Conservation (phyloP, 2,329 filamentous ascomycete genomes). For the Aureobasidium sp. region DNA sequence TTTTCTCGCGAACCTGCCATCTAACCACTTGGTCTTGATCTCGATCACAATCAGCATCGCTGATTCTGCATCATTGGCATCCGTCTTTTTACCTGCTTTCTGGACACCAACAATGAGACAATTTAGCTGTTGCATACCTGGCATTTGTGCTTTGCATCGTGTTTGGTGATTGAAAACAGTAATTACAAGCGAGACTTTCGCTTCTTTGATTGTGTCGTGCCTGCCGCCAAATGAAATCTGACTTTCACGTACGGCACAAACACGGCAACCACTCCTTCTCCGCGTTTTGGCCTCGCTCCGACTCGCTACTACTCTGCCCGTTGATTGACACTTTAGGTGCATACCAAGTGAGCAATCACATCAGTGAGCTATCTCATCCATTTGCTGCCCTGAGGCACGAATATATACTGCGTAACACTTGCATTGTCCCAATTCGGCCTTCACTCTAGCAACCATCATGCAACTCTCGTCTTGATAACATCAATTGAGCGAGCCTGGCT, state of each 20-base stretch:
- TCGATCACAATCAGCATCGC: not conserved
- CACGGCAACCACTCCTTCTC: not conserved
- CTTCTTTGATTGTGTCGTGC: not conserved
- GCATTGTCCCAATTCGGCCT: slow-evolving; percentile 4
- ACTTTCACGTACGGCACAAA: not conserved
- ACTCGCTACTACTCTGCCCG: not conserved
- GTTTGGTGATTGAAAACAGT: not conserved
- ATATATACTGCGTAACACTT: slow-evolving; percentile 1
- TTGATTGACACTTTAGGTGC: not conserved
- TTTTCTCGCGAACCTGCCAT: no score
- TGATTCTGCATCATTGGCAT: not conserved
- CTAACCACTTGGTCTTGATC: no score
- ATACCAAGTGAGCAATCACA: no score
- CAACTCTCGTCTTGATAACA: not conserved
- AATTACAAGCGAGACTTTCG: slow-evolving; percentile 7
- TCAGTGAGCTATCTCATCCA: no score
- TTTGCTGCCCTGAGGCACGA: not conserved
- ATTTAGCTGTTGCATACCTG: no score
- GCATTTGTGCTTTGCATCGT: not conserved
- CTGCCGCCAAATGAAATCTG: not conserved
- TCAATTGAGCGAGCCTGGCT: not conserved
- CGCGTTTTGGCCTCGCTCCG: not conserved
- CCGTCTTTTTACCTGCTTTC: not conserved
- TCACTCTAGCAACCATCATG: not conserved
- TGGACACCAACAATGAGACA: not conserved